Evolutionary conservation across 2,329 filamentous ascomycete genomes (phyloP).

Genomic region (Harringtonia aguacate): DNA sequence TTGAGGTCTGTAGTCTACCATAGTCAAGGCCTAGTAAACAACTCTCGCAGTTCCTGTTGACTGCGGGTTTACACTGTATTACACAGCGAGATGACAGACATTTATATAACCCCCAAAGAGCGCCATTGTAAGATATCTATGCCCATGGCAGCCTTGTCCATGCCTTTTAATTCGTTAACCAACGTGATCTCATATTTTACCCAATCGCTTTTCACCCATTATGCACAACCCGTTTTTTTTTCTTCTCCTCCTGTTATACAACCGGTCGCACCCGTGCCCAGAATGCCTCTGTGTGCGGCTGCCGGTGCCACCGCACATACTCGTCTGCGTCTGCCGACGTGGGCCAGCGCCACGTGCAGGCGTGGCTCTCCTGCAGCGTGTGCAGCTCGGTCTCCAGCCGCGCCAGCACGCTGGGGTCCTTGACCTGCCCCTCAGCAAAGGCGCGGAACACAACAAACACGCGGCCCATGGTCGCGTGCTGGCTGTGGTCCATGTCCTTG

Average conservation of each 20-base stretch:
- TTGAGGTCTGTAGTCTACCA: no score
- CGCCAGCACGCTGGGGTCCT: slow-evolving; percentile 14
- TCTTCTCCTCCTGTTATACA: not conserved
- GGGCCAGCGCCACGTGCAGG: slow-evolving; percentile 26
- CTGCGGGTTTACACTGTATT: no score
- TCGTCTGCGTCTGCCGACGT: slow-evolving; percentile 18
- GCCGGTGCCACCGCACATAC: slow-evolving; percentile 18
- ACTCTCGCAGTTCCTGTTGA: no score
- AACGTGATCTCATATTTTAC: no score
- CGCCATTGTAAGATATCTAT: no score
- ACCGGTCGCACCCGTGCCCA: slow-evolving; percentile 10
- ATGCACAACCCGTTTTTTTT: no score
- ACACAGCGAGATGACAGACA: no score
- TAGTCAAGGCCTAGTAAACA: no score
- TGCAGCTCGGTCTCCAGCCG: slow-evolving; percentile 19
- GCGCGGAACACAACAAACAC: slow-evolving; percentile 30
- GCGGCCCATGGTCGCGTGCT: slow-evolving; percentile 19
- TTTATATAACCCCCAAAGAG: no score
- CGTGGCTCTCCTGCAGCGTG: slow-evolving; percentile 15
- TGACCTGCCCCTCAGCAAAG: slow-evolving; percentile 32
- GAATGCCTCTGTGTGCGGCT: slow-evolving; percentile 7
- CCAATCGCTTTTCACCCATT: no score
- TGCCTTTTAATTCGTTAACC: no score
- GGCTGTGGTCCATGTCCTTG: slow-evolving; percentile 23
- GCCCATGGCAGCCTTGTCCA: no score